Evolutionary conservation across 768 basidiomycete genomes (phyloP).

Genomic region (Lactarius hatsudake): DNA sequence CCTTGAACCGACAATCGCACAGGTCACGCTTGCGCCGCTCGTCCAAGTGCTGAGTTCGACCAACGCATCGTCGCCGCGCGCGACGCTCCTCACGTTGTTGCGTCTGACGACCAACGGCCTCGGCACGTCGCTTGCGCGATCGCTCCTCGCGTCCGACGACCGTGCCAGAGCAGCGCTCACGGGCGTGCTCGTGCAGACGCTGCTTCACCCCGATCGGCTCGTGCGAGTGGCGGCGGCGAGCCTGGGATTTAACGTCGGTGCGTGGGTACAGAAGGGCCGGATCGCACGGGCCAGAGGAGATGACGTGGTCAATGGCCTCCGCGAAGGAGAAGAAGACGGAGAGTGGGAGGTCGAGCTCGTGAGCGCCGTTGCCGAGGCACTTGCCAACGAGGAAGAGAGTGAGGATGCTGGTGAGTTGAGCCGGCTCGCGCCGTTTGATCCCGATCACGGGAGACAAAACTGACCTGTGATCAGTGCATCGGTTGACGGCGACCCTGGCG

Average conservation of each 20-base stretch:
- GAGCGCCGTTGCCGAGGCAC: constrained; percentile 78
- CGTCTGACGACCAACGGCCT: constrained; percentile 71
- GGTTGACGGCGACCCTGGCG: constrained; percentile 74
- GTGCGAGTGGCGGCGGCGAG: constrained; percentile 82
- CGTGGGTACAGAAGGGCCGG: constrained; percentile 59
- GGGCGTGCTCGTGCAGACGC: constrained; percentile 56
- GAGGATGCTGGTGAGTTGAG: constrained; percentile 74
- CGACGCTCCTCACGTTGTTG: constrained; percentile 64
- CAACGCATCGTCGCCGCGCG: constrained; percentile 30
- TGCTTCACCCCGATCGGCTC: constrained; percentile 63
- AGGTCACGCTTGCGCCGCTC: constrained; percentile 46
- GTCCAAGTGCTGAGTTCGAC: constrained; percentile 41
- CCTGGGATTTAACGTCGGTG: constrained; percentile 72
- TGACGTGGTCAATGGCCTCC: constrained; percentile 32
- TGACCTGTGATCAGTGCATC: constrained; percentile 56
- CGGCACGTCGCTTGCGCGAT: constrained; percentile 42
- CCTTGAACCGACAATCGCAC: constrained; percentile 46
- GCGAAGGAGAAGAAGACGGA: constrained; percentile 52
- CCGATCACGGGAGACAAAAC: neutral
- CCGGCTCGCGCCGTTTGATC: neutral
- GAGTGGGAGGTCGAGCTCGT: constrained; percentile 87
- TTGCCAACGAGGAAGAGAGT: constrained; percentile 64
- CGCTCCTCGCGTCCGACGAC: constrained; percentile 40
- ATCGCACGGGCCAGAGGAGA: constrained; percentile 42
- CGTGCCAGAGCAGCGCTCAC: constrained; percentile 42